Conservation (phyloP, 2,329 filamentous ascomycete species). For the Dothistroma pini region DNA sequence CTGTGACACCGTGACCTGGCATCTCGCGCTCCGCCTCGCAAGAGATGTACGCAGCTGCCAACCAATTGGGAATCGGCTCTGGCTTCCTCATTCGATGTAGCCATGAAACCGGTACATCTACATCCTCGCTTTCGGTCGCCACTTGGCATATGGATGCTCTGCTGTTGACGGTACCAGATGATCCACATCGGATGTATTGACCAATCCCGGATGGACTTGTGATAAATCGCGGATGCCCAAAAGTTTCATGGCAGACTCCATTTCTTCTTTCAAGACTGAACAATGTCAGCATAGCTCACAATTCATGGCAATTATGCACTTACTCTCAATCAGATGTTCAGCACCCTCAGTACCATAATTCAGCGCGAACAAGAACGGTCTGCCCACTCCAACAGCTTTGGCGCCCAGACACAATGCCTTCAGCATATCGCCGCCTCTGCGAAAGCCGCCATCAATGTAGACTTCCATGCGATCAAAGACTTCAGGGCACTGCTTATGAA, state of each 20-base stretch:
- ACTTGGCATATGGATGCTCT: constrained; percentile 19
- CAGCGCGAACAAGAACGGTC: constrained; percentile 57
- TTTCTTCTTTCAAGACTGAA: constrained; percentile 51
- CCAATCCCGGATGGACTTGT: constrained; percentile 56
- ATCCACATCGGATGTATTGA: constrained; percentile 51
- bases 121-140: constrained; percentile 17
- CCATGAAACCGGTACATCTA: neutral
- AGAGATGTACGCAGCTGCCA: no score
- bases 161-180: constrained; percentile 41
- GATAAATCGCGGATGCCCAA: constrained; percentile 57
- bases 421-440: constrained; percentile 61
- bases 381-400: constrained; percentile 57
- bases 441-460: constrained; percentile 62
- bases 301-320: neutral
- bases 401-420: constrained; percentile 64
- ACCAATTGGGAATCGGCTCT: no score
- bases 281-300: constrained; percentile 1
- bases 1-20: no score
- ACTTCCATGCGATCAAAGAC: constrained; percentile 43
- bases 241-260: constrained; percentile 62
- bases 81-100: no score
- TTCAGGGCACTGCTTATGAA: constrained; percentile 57
- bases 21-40: no score
- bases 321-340: constrained; percentile 35
- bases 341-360: constrained; percentile 55